These are phyloP conservation scores for Trypanosoma vivax DNA, from an alignment of 208 protist genomes.

Conservation along the genomic window DNA sequence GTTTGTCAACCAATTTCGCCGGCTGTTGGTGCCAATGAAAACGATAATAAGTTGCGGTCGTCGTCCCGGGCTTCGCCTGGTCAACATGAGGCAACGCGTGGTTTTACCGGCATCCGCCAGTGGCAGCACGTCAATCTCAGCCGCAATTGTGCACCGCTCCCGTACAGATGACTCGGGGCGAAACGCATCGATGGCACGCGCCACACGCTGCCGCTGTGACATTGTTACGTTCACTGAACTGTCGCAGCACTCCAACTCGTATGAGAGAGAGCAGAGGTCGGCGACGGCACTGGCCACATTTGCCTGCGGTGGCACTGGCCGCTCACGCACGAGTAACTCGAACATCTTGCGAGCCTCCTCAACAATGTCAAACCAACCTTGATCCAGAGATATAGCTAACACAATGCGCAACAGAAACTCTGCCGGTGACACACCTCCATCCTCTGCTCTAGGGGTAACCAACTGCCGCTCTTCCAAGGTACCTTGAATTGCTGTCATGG, in stretches of 20 bases:
- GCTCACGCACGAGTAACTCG: slow-evolving; percentile 34
- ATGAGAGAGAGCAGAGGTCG: slow-evolving; percentile 48
- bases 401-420: slow-evolving; percentile 48
- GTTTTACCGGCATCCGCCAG: slow-evolving; percentile 41
- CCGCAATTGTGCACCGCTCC: slow-evolving; percentile 54
- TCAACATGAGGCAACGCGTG: slow-evolving; percentile 50
- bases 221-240: slow-evolving; percentile 28
- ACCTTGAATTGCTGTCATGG: slow-evolving; percentile 31
- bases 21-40: slow-evolving; percentile 49
- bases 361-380: slow-evolving; percentile 54
- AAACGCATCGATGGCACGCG: slow-evolving; percentile 50
- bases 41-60: slow-evolving; percentile 57
- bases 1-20: slow-evolving; percentile 55
- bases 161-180: slow-evolving; percentile 42
- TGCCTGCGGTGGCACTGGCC: slow-evolving; percentile 35
- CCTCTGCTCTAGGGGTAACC: slow-evolving; percentile 18
- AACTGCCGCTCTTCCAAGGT: slow-evolving; percentile 40
- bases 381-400: slow-evolving; percentile 39
- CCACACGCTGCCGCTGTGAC: slow-evolving; percentile 46
- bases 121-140: slow-evolving; percentile 51
- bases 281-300: slow-evolving; percentile 38
- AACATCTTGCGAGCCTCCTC: slow-evolving; percentile 41
- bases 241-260: slow-evolving; percentile 33
- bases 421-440: slow-evolving; percentile 25
- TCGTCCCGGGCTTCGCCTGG: slow-evolving; percentile 34